Evolutionary conservation across 129 eudicot genomes (phyloP).

Genomic region (Flaveria linearis): DNA sequence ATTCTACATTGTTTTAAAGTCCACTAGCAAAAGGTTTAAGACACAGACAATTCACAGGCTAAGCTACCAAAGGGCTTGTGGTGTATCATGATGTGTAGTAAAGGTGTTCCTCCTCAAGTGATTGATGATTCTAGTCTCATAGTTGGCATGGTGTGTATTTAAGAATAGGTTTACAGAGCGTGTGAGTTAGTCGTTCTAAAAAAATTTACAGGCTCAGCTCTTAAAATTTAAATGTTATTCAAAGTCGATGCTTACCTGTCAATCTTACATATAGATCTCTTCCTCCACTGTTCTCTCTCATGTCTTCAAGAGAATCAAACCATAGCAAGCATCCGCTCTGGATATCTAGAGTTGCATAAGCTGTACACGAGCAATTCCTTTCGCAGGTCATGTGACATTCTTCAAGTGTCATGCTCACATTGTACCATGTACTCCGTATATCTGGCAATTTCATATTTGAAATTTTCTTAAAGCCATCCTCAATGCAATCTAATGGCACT

Average conservation of each 20-base stretch:
- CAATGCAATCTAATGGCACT: slow-evolving; percentile 22
- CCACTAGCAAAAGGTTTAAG: neutral
- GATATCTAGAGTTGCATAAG: slow-evolving; percentile 38
- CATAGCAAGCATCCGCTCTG: slow-evolving; percentile 54
- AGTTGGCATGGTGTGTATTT: no score
- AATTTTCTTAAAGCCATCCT: slow-evolving; percentile 38
- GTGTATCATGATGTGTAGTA: no score
- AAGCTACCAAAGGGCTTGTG: neutral
- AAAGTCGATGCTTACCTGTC: neutral
- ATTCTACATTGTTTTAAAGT: no score
- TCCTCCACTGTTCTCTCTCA: slow-evolving; percentile 18
- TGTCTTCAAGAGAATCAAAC: slow-evolving; percentile 45
- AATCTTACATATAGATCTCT: slow-evolving; percentile 41
- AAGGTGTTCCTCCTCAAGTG: no score
- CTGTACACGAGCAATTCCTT: slow-evolving; percentile 53
- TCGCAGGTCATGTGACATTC: slow-evolving; percentile 37
- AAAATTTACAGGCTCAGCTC: neutral
- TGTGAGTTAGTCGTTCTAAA: neutral
- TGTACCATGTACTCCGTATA: slow-evolving; percentile 20
- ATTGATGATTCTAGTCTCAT: no score
- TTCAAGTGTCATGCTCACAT: slow-evolving; percentile 15
- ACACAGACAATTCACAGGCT: neutral
- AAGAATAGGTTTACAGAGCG: no score
- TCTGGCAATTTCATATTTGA: slow-evolving; percentile 46
- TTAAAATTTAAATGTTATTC: neutral